A percentile compares a stretch with the other conserved stretches of the same genome.
These are phyloP conservation scores for Globisporangium parvum DNA, from an alignment of 352 stramenopile genomes.

Conservation along the genomic window DNA sequence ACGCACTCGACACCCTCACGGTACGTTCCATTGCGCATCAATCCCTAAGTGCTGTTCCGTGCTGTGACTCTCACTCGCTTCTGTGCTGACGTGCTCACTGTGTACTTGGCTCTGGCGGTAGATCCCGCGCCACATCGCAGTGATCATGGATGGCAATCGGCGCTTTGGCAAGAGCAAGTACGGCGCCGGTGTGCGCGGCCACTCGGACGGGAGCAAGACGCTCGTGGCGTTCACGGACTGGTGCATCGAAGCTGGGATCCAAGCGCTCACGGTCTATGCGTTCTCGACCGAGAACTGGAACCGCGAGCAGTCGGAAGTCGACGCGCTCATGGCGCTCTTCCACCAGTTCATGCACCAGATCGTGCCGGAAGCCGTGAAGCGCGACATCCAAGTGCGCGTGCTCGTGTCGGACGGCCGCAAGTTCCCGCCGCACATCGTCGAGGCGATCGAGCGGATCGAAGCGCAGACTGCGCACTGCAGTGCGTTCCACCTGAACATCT, in stretches of 20 bases:
- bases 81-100: no score
- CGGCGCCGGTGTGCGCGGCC: constrained; percentile 73
- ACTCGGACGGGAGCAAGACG: constrained; percentile 94
- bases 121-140: constrained; percentile 87
- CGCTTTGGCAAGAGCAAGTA: constrained; percentile 89
- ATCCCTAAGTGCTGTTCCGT: no score
- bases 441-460: constrained; percentile 81
- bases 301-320: constrained; percentile 83
- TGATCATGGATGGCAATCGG: constrained; percentile 97
- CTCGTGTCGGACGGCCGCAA: constrained; percentile 77
- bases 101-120: constrained; percentile 5
- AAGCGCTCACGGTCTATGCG: constrained; percentile 92
- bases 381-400: constrained; percentile 89
- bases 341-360: constrained; percentile 93
- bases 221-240: constrained; percentile 95
- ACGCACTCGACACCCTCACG: constrained; percentile 18
- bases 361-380: constrained; percentile 86
- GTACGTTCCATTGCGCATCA: constrained; percentile 6
- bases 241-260: constrained; percentile 90
- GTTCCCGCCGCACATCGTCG: constrained; percentile 58
- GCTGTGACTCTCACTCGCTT: background rate
- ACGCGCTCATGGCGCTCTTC: constrained; percentile 92
- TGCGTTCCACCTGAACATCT: constrained; percentile 80
- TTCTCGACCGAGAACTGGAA: constrained; percentile 98
- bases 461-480: constrained; percentile 81